Evolutionary conservation across 2,329 filamentous ascomycete genomes (phyloP), one percentile per base, ranked within the genome.

Genomic region (Pyrenophora tritici-repentis): DNA sequence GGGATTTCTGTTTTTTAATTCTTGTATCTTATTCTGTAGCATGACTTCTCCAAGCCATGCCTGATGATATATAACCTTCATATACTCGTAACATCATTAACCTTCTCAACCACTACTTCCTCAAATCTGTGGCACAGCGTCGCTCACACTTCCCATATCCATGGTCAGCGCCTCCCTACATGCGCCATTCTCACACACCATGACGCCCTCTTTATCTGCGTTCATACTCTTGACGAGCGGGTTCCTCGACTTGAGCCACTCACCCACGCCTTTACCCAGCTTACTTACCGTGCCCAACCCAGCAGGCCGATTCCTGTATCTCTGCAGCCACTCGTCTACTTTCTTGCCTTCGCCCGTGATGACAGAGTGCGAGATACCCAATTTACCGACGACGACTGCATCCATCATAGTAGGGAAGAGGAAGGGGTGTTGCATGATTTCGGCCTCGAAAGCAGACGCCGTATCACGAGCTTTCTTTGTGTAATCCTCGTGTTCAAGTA

Each of bases 351-450:
- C 74, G 7, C 82, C 79, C 1, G 81, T 76, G 5, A 86, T 76
- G 8, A 87, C 81, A 2, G 85, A 70, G 14, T 81, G 81, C 46
- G 81, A 81, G 2, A 86, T 81, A 0, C 91, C 91, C 3, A 96
- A 74, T 52, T 87, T 83, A 3, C 87, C 84, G 1, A 86, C 84
- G 8, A 96, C 90, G 2, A 97, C 84, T 0, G 83, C 83, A 3
- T 85, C 83, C 63, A 97, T 80, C 62, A 97, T 80, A 3, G 89
- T 89, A 0, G 90, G 87, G 74, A 95, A 97, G 2, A 97, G 80
- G 80, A 94, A 96, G 0, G 94, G 91, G 64, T 97, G 91, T 72
- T 97, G 91, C 67, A 95, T 80, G 61, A 96, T 86, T 75, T 99
- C 94, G 0, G 89, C 87, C 62, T 96, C 90, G 61, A 99, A 99